Evolutionary conservation across 257 asterid species (phyloP).

Genomic region (Nicotiana paniculata): DNA sequence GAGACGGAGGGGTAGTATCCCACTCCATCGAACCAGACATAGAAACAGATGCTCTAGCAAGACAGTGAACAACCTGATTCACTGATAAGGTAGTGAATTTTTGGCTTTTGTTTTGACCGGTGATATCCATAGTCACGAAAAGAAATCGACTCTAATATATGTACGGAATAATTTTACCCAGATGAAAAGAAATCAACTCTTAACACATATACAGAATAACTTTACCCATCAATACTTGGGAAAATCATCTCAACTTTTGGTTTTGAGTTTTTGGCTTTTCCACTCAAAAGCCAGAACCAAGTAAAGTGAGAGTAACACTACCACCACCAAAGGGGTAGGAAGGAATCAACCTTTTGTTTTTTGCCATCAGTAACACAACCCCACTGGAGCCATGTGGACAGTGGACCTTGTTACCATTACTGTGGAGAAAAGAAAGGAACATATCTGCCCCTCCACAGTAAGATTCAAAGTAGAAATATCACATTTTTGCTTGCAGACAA

Average conservation of each 20-base stretch:
- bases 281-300: neutral
- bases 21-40: too few relatives aligned
- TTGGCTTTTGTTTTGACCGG: neutral
- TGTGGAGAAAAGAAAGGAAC: neutral
- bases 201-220: too few relatives aligned
- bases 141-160: too few relatives aligned
- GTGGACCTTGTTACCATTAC: slow-evolving; percentile 1
- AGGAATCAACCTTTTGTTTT: neutral
- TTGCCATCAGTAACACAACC: neutral
- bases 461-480: neutral
- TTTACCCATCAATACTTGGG: neutral
- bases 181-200: too few relatives aligned
- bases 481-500: slow-evolving; percentile 11
- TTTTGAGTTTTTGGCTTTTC: neutral
- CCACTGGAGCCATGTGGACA: neutral
- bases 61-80: too few relatives aligned
- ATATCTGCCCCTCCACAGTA: neutral
- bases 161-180: too few relatives aligned
- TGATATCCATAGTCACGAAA: too few relatives aligned
- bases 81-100: neutral
- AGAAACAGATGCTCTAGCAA: too few relatives aligned
- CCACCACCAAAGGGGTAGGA: neutral
- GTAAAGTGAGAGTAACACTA: neutral
- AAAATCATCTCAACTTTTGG: neutral
- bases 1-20: too few relatives aligned